Evolutionary conservation across 805 yeast genomes (phyloP), one percentile per base, ranked within the genome.

Genomic region (Candida taoyuanica): DNA sequence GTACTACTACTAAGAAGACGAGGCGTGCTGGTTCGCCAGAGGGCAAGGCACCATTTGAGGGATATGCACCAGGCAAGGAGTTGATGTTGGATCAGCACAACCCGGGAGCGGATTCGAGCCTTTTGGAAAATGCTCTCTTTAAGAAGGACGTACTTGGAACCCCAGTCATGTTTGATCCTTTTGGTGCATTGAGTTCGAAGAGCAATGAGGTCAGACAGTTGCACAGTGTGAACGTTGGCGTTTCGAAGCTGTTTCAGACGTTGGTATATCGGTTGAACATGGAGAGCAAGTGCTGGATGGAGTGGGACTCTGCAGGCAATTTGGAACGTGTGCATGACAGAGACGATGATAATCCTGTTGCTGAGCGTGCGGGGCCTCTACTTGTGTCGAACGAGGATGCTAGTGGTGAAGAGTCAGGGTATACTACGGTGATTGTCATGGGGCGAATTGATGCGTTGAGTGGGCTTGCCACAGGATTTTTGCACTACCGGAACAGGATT

Each of bases 251-350:
- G 4, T 23, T 21, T 6, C 7, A 21, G 24, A 21, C 24, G 11
- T 7, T 21, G 24, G 24, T 8, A 11, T 21, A 8, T 21, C 24
- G 11, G 11, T 21, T 21, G 24, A n/a, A n/a, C n/a, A 8, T 21
- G 24, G 24, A 37, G 11, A 19, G 7, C 4, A 2, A 13, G 7
- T 17, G 29, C 7, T 4, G 13, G n/a, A 11, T 32, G 26, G 26
- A 9, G 15, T 52, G 56, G 56, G 30, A 28, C 15, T 33, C 47
- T 7, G 48, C 33, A 35, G 55, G 55, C 1, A 48, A 53, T 24
- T 37, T 53, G 7, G 55, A 52, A 34, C 48, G 38, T 23, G 14
- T 25, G 5, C 9, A n/a, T 5, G n/a, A 17, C 11, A 11, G 24
- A 13, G 11, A 8, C 7, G 14, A 13, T 5, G 25, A n/a, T 20